phyloP scores from a whole-genome alignment of 202 grass and related monocot genomes.

The Panicum hallii region DNA sequence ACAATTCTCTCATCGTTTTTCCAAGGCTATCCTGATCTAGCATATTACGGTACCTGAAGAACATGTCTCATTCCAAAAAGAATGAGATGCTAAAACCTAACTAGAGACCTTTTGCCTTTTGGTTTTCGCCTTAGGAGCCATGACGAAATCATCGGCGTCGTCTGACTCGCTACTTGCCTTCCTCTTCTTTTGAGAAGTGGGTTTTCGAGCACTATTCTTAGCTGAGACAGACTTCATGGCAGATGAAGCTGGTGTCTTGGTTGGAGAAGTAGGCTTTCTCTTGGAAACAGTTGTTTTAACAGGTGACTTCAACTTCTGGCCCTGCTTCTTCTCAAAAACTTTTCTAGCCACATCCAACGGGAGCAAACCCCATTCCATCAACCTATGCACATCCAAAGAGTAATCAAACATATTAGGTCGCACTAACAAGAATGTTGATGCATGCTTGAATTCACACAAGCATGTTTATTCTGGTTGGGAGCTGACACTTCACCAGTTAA shows the following conservation, averaged over 20 bases:
- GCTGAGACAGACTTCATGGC: slow-evolving; percentile 42
- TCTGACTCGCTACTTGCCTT: slow-evolving; percentile 64
- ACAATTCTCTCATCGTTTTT: slow-evolving; percentile 12
- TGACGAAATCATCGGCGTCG: slow-evolving; percentile 65
- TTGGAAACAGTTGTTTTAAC: slow-evolving; percentile 54
- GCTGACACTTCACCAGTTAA: background rate
- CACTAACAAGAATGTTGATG: slow-evolving; percentile 24
- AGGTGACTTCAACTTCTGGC: slow-evolving; percentile 67
- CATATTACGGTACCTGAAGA: background rate
- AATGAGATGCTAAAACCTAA: slow-evolving; percentile 50
- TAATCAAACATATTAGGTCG: slow-evolving; percentile 38
- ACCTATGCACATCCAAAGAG: slow-evolving; percentile 58
- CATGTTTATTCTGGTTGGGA: background rate
- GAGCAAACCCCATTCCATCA: slow-evolving; percentile 98
- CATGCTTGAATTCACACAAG: slow-evolving; percentile 1
- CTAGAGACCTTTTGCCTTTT: slow-evolving; percentile 67
- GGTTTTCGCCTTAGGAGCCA: slow-evolving; percentile 42
- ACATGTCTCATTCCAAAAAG: slow-evolving; percentile 14
- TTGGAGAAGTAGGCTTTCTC: slow-evolving; percentile 48
- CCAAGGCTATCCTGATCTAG: slow-evolving; percentile 33
- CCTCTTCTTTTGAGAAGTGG: slow-evolving; percentile 56
- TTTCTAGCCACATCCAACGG: slow-evolving; percentile 63
- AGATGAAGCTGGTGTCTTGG: slow-evolving; percentile 35
- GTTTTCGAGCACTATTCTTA: slow-evolving; percentile 43
- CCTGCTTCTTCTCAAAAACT: slow-evolving; percentile 69